These are phyloP conservation scores for Periconia sp. DNA, from an alignment of 2,329 filamentous ascomycete species.

Conservation along the genomic window DNA sequence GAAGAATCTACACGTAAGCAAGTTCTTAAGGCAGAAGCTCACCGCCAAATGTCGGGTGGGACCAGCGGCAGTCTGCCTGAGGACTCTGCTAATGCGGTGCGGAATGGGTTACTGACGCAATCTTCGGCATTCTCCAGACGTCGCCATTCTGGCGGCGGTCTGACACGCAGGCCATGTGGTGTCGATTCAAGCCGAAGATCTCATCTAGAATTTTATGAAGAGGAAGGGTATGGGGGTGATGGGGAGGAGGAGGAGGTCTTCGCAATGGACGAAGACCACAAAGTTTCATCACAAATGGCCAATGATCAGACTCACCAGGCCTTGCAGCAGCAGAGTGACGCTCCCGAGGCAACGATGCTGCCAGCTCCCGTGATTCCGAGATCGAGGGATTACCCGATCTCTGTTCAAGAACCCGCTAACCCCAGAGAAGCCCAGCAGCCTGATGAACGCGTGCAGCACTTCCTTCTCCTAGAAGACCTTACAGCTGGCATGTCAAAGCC, in stretches of 20 bases:
- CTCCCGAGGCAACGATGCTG: slow-evolving; percentile 35
- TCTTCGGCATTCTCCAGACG: slow-evolving; percentile 54
- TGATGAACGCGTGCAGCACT: slow-evolving; percentile 81
- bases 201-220: slow-evolving; percentile 89
- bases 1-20: slow-evolving; percentile 50
- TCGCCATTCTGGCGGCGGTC: slow-evolving; percentile 85
- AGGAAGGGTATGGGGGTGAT: slow-evolving; percentile 84
- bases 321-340: background rate
- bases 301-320: slow-evolving; percentile 9
- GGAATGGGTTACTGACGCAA: slow-evolving; percentile 36
- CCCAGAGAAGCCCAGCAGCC: slow-evolving; percentile 55
- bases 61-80: slow-evolving; percentile 11
- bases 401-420: slow-evolving; percentile 40
- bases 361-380: slow-evolving; percentile 36
- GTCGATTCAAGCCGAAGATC: slow-evolving; percentile 70
- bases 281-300: slow-evolving; percentile 14
- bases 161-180: slow-evolving; percentile 73
- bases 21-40: slow-evolving; percentile 49
- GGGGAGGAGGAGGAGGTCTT: slow-evolving; percentile 75
- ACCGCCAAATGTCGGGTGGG: slow-evolving; percentile 35
- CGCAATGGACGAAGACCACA: slow-evolving; percentile 64
- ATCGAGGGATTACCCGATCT: slow-evolving; percentile 10
- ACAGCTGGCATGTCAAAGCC: slow-evolving; percentile 96
- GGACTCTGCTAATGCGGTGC: background rate
- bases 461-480: slow-evolving; percentile 90